A percentile compares a stretch with the other conserved stretches of the same genome.
Conservation (phyloP, 2,329 filamentous ascomycete species). For the Daldinia sp. region DNA sequence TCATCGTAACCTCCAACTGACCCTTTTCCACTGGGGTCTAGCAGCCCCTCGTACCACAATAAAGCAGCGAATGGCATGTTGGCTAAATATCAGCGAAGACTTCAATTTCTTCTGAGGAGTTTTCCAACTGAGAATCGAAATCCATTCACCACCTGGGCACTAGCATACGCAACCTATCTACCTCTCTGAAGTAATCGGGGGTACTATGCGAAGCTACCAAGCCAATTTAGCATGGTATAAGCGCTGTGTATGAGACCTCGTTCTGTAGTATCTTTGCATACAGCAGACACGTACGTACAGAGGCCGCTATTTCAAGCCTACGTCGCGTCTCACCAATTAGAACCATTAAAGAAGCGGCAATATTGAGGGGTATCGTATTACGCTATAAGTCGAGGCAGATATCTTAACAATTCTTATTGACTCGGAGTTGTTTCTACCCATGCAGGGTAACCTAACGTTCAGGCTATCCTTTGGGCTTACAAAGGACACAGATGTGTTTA, state of each 20-base stretch:
- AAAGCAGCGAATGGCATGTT: constrained; percentile 14
- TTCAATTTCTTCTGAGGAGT: not conserved
- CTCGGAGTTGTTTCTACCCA: constrained; percentile 18
- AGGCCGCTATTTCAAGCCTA: constrained; percentile 22
- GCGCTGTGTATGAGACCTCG: constrained; percentile 8
- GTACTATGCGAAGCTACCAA: constrained; percentile 4
- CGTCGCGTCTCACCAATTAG: constrained; percentile 19
- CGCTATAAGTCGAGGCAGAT: constrained; percentile 23
- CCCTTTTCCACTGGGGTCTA: not conserved
- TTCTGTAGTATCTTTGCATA: constrained; percentile 12
- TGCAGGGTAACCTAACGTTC: constrained; percentile 38
- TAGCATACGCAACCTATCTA: not conserved
- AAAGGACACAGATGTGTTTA: constrained; percentile 14
- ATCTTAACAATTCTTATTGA: constrained; percentile 12
- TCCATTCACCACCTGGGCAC: not conserved
- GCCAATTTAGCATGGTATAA: constrained; percentile 3
- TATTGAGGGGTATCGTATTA: constrained; percentile 25
- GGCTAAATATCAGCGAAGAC: constrained; percentile 11
- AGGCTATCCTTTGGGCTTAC: constrained; percentile 34
- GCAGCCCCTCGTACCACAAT: constrained; percentile 9
- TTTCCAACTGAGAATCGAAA: not conserved
- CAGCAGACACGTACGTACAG: constrained; percentile 11
- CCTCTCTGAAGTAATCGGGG: not conserved
- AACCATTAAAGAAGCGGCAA: constrained; percentile 9
- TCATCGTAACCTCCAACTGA: not conserved